Conservation (phyloP, 768 basidiomycete genomes). For the Boletus barrowsii region DNA sequence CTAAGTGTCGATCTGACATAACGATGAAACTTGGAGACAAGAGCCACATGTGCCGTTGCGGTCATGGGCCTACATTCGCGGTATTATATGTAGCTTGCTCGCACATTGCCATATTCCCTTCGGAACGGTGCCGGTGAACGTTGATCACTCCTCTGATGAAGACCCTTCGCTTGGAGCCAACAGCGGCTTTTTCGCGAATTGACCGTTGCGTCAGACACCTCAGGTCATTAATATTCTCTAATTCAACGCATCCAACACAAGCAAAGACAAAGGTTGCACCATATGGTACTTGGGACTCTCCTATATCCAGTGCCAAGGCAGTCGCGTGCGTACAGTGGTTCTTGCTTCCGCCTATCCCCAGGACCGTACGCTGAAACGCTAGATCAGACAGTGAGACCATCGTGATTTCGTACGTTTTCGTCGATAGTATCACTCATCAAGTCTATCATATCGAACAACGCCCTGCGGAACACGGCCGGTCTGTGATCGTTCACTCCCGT, state of each 20-base stretch:
- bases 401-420: background rate
- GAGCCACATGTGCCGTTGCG: too few species aligned
- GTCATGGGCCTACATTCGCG: too few species aligned
- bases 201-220: too few species aligned
- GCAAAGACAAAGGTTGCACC: background rate
- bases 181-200: too few species aligned
- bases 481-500: background rate
- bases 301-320: background rate
- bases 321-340: background rate
- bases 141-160: too few species aligned
- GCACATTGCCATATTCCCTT: too few species aligned
- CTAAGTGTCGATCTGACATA: too few species aligned
- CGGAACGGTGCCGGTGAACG: too few species aligned
- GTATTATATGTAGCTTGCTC: too few species aligned
- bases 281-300: background rate
- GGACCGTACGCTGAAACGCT: background rate
- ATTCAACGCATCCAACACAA: background rate
- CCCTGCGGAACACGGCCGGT: conserved; percentile 1
- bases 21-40: too few species aligned
- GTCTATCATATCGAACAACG: background rate
- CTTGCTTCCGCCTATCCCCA: background rate
- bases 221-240: background rate
- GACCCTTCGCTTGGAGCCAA: too few species aligned
- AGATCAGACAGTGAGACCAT: background rate
- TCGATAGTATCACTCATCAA: background rate